Evolutionary conservation across 2,329 filamentous ascomycete genomes (phyloP).

Genomic region (Phyllosticta paracitricarpa): DNA sequence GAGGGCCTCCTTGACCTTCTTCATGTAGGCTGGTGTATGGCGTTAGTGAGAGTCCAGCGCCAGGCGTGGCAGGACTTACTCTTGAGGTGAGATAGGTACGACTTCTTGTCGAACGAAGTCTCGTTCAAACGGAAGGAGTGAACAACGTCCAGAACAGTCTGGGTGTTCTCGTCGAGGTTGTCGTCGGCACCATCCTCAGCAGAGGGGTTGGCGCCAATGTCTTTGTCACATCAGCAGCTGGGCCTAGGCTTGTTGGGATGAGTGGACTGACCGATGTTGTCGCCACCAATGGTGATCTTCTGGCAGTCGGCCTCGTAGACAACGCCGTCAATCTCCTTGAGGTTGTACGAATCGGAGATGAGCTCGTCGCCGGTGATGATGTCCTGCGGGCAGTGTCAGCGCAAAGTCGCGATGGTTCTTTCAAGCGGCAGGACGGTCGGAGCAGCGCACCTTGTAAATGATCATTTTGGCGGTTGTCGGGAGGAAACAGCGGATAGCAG

Average conservation of each 20-base stretch:
- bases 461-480: constrained; percentile 39
- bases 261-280: constrained; percentile 57
- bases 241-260: neutral
- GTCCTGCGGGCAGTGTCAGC: constrained; percentile 52
- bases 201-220: constrained; percentile 92
- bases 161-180: constrained; percentile 55
- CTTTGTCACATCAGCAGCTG: constrained; percentile 32
- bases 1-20: constrained; percentile 66
- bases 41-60: constrained; percentile 9
- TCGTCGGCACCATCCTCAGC: constrained; percentile 76
- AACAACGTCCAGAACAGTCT: constrained; percentile 86
- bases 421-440: constrained; percentile 16
- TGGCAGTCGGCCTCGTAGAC: constrained; percentile 86
- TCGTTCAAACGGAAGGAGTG: constrained; percentile 80
- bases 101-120: constrained; percentile 79
- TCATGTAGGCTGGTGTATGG: constrained; percentile 65
- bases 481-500: constrained; percentile 8
- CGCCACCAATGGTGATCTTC: constrained; percentile 72
- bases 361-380: constrained; percentile 85
- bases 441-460: constrained; percentile 44
- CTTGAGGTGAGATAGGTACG: constrained; percentile 76
- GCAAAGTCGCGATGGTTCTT: constrained; percentile 12
- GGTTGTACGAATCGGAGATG: constrained; percentile 86
- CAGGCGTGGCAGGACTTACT: constrained; percentile 38
- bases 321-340: constrained; percentile 69